These are phyloP conservation scores for Durusdinium trenchii DNA, from an alignment of 73 alveolate species.

Conservation along the genomic window DNA sequence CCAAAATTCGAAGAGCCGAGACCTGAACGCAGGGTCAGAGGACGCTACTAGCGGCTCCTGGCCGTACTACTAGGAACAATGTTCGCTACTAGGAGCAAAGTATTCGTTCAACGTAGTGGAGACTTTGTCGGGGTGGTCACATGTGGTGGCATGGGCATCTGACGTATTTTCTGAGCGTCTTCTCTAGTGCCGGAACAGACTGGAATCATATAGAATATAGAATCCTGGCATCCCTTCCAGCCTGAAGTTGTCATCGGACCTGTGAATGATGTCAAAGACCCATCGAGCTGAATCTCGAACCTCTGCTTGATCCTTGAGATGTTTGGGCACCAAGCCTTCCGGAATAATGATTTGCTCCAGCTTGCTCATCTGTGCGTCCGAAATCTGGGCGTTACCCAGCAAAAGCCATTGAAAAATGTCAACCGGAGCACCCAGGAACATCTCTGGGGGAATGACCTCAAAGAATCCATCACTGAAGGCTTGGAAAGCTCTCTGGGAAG, in stretches of 20 bases:
- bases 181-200: neutral
- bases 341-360: constrained; percentile 73
- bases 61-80: too few relatives aligned
- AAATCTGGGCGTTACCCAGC: constrained; percentile 72
- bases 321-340: constrained; percentile 84
- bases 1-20: constrained; percentile 87
- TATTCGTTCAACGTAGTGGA: too few relatives aligned
- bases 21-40: constrained; percentile 4
- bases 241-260: constrained; percentile 81
- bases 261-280: constrained; percentile 60
- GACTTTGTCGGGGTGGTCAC: too few relatives aligned
- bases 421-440: constrained; percentile 71
- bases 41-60: neutral
- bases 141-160: too few relatives aligned
- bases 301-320: constrained; percentile 52
- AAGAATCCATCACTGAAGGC: constrained; percentile 80
- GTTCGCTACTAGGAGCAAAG: too few relatives aligned
- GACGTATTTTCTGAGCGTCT: neutral
- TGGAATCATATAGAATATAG: neutral
- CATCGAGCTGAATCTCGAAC: constrained; percentile 36
- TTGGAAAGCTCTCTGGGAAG: constrained; percentile 66
- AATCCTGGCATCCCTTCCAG: neutral
- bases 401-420: constrained; percentile 85
- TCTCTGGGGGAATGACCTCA: constrained; percentile 64
- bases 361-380: constrained; percentile 76